A percentile compares a stretch with the other conserved stretches of the same genome.
phyloP scores from a whole-genome alignment of 306 rosid genomes.

The Trifolium fragiferum region DNA sequence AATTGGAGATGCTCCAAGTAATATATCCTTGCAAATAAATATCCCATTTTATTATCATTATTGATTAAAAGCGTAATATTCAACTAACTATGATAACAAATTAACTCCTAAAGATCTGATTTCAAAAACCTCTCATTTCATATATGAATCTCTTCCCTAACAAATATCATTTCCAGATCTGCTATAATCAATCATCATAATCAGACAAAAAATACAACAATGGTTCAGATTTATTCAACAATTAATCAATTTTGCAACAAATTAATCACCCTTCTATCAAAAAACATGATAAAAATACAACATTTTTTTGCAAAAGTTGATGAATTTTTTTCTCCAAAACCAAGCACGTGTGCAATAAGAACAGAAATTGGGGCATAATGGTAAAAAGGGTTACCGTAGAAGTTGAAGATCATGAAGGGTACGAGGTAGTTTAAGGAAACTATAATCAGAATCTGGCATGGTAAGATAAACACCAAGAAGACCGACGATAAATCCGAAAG shows the following conservation, averaged over 20 bases:
- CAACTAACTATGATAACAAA: conserved; percentile 17
- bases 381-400: conserved; percentile 53
- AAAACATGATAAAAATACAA: not conserved
- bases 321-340: not conserved
- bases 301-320: not conserved
- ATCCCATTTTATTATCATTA: conserved; percentile 13
- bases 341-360: not conserved
- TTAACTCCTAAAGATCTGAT: not conserved
- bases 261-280: not conserved
- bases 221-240: conserved; percentile 28
- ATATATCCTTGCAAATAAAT: not conserved
- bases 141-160: conserved; percentile 6
- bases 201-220: not conserved
- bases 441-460: conserved; percentile 93
- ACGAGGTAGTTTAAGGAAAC: conserved; percentile 96
- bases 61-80: conserved; percentile 19
- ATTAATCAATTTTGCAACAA: not conserved
- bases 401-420: conserved; percentile 84
- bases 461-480: conserved; percentile 74
- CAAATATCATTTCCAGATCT: conserved; percentile 43
- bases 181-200: not conserved
- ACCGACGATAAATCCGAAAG: conserved; percentile 58
- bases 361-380: too few relatives aligned
- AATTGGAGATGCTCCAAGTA: too few relatives aligned
- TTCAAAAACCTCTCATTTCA: not conserved